phyloP scores from a whole-genome alignment of 768 basidiomycete species.

The Mrakia hoshinonis region DNA sequence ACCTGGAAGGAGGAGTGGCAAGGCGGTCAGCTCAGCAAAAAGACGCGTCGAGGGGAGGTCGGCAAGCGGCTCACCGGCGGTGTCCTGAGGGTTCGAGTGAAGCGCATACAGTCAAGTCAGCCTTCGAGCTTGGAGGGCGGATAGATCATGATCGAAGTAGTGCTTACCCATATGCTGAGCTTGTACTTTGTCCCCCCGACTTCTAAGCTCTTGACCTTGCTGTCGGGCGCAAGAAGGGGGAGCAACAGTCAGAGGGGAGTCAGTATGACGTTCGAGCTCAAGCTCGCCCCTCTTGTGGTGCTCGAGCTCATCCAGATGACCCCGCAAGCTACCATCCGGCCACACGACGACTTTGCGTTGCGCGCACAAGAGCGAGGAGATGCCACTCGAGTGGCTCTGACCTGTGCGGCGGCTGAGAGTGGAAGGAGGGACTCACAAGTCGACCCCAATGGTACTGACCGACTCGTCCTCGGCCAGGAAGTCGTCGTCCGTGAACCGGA shows the following conservation, averaged over 20 bases:
- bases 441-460: slow-evolving; percentile 52
- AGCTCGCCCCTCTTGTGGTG: background rate
- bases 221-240: background rate
- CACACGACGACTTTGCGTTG: background rate
- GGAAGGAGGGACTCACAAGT: slow-evolving; percentile 11
- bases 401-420: background rate
- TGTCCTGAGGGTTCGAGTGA: slow-evolving; percentile 6
- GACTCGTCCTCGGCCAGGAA: slow-evolving; percentile 88
- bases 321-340: background rate
- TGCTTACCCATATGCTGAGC: slow-evolving; percentile 86
- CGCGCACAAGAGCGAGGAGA: background rate
- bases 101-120: background rate
- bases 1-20: slow-evolving; percentile 67
- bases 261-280: slow-evolving; percentile 6
- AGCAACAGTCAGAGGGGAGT: background rate
- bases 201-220: slow-evolving; percentile 25
- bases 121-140: background rate
- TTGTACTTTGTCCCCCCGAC: slow-evolving; percentile 47
- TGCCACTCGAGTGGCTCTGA: background rate
- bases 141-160: background rate
- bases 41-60: background rate
- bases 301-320: background rate
- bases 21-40: background rate
- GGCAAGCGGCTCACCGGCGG: slow-evolving; percentile 4
- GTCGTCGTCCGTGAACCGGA: slow-evolving; percentile 94